phyloP scores from a whole-genome alignment of 257 asterid genomes.

The Avicennia marina region DNA sequence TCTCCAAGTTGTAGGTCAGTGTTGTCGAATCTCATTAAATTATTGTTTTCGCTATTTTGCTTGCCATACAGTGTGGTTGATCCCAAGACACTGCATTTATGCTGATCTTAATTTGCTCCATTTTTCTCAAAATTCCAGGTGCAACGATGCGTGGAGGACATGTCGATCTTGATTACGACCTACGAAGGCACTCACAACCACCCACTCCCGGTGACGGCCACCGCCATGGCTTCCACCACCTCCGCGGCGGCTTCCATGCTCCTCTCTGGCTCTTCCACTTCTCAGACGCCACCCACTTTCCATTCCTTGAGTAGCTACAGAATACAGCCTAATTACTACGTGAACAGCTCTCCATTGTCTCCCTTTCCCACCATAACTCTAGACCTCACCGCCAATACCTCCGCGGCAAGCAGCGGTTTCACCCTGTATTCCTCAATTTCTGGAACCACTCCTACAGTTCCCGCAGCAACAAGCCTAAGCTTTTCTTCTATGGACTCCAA shows the following conservation, averaged over 20 bases:
- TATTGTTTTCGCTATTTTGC: no score
- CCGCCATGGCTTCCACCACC: constrained; percentile 94
- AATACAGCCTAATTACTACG: constrained; percentile 30
- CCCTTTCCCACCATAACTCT: constrained; percentile 73
- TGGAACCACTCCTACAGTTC: constrained; percentile 26
- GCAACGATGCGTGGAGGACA: constrained; percentile 74
- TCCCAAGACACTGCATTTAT: no score
- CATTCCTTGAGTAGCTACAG: constrained; percentile 20
- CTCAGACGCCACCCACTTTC: constrained; percentile 28
- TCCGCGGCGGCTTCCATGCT: constrained; percentile 95
- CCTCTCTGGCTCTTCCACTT: constrained; percentile 67
- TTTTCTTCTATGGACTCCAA: constrained; percentile 36
- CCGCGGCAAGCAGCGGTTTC: constrained; percentile 32
- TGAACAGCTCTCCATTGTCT: constrained; percentile 35
- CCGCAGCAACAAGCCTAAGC: constrained; percentile 42
- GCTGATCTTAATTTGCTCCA: background rate
- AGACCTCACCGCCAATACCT: constrained; percentile 57
- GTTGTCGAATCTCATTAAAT: no score
- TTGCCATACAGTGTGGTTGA: no score
- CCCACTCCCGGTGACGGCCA: constrained; percentile 73
- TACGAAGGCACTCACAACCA: constrained; percentile 93
- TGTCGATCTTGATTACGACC: constrained; percentile 75
- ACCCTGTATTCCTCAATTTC: constrained; percentile 37
- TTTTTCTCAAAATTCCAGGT: constrained; percentile 38
- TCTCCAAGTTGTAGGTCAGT: no score